Evolutionary conservation across 352 stramenopile genomes (phyloP), one percentile per base, ranked within the genome.

Genomic region (Pythium sp.): DNA sequence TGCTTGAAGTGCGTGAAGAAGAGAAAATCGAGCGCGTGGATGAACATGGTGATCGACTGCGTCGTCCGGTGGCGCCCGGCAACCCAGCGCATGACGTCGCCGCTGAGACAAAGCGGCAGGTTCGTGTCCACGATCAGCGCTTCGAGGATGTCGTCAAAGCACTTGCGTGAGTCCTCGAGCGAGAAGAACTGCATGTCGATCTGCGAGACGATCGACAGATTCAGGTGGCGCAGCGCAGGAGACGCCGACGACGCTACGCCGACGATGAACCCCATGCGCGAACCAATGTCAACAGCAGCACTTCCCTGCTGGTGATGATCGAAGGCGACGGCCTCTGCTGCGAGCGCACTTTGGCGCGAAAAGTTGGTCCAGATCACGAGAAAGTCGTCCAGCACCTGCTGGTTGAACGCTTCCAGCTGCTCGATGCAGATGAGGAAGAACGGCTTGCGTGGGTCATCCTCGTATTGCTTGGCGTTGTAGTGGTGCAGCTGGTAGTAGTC

Each of bases 141-240:
- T 51, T 96, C 85, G 14, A 93, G 28, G 36, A 96, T 84, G 66
- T 92, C 78, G 28, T 91, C 73, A 54, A 92, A 91, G 59, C 83
- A 87, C 54, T 90, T 91, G 46, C 77, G 81, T 2, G 87, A 93
- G 65, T 96, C 86, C 41, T 92, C 74, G 5, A 94, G 72, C 18
- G 78, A 77, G 64, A 93, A 94, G 43, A 94, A 93, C 64, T 93
- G 81, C 57, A 93, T 68, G 53, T 93, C 84, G 5, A 96, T 60
- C 3, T 73, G 66, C 18, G 77, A 78, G 0, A 78, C 80, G 6
- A 92, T 69, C 8, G 74, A 76, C 12, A 89, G 43, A n/a, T 87
- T 77, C 8, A 95, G 69, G n/a, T 81, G 79, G 18, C 84, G 80
- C 7, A 94, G 73, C 3, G 83, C 80, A 20, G 81, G 88, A 0